phyloP scores from a whole-genome alignment of 2,329 filamentous ascomycete species.

The Aspergillus tanneri region DNA sequence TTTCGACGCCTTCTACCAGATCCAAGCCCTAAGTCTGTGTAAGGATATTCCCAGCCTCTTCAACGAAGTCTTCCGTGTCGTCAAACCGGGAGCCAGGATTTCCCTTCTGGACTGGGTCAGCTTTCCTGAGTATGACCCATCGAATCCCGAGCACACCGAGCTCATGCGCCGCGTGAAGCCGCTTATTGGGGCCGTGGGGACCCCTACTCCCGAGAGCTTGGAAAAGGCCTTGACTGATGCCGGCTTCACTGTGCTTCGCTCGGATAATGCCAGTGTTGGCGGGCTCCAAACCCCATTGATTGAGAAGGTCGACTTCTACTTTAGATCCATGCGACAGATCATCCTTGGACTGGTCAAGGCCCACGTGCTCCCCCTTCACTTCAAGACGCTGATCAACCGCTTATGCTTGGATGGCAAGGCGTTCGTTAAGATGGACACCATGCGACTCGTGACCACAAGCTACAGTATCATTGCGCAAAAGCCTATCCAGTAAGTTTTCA shows the following conservation, averaged over 20 bases:
- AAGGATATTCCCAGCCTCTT: slow-evolving; percentile 51
- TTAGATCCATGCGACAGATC: slow-evolving; percentile 51
- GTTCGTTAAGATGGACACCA: slow-evolving; percentile 57
- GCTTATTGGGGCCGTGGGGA: slow-evolving; percentile 56
- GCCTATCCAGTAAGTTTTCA: slow-evolving; percentile 23
- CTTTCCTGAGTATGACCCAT: slow-evolving; percentile 50
- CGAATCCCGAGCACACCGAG: slow-evolving; percentile 49
- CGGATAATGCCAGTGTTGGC: slow-evolving; percentile 54
- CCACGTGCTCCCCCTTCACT: slow-evolving; percentile 50
- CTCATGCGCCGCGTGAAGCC: slow-evolving; percentile 58
- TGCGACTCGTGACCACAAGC: slow-evolving; percentile 54
- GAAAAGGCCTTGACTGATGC: slow-evolving; percentile 49
- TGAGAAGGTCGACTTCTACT: slow-evolving; percentile 56
- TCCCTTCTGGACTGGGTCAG: slow-evolving; percentile 56
- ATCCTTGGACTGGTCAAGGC: slow-evolving; percentile 52
- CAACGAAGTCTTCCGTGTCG: slow-evolving; percentile 50
- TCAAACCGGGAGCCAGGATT: slow-evolving; percentile 53
- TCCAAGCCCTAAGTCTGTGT: slow-evolving; percentile 57
- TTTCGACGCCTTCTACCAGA: slow-evolving; percentile 58
- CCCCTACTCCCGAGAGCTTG: slow-evolving; percentile 50
- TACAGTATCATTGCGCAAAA: slow-evolving; percentile 56
- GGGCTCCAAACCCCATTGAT: slow-evolving; percentile 55
- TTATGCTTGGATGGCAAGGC: slow-evolving; percentile 55
- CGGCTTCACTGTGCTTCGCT: slow-evolving; percentile 50
- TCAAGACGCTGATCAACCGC: slow-evolving; percentile 55